Evolutionary conservation across 2,329 filamentous ascomycete species (phyloP), one percentile per base, ranked within the genome.

Genomic region (Macroventuria anomochaeta): DNA sequence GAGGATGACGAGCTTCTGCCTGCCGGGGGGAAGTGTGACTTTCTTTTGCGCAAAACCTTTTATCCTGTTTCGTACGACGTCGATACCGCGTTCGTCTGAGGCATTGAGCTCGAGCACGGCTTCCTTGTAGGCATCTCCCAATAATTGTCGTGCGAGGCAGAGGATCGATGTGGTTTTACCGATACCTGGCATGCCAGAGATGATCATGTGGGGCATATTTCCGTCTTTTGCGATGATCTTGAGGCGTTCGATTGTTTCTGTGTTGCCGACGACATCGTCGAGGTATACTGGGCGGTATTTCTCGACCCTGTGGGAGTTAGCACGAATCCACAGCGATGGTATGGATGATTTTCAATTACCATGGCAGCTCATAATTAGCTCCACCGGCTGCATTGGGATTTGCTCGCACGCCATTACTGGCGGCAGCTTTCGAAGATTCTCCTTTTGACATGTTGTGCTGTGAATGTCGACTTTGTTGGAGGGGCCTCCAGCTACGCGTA

Each of bases 11-110:
- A 99, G 81, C 80, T 99, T 99, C 76, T 99, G 95, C 48, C 93
- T 85, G 7, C 95, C 95, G 0, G 87, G 80, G 0, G 95, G 92
- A 11, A 99, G 82, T 1, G 95, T 99, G 64, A 99, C 95, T 77
- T 99, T 99, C 77, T 99, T 99, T 76, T 97, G 95, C 3, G 95
- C 95, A 70, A 99, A 99, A 7, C 91, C 92, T 79, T 99, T 99
- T 81, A 99, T 99, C 59, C 95, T 84, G 74, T 97, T 97, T 46
- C 95, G 87, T 21, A 99, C 95, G 15, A 99, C 95, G 70, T 99
- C 95, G 73, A 99, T 99, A 68, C 93, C 92, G 82, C 95, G 84
- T 77, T 99, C 95, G 67, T 99, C 95, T 69, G 90, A 96, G 52
- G 95, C 95, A 72, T 99, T 99, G 64, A 99, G 83, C 75, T 99